Percentiles rank a stretch among this genome's conserved stretches.
phyloP scores from a whole-genome alignment of 208 protist species.

The Trypanosoma avium region DNA sequence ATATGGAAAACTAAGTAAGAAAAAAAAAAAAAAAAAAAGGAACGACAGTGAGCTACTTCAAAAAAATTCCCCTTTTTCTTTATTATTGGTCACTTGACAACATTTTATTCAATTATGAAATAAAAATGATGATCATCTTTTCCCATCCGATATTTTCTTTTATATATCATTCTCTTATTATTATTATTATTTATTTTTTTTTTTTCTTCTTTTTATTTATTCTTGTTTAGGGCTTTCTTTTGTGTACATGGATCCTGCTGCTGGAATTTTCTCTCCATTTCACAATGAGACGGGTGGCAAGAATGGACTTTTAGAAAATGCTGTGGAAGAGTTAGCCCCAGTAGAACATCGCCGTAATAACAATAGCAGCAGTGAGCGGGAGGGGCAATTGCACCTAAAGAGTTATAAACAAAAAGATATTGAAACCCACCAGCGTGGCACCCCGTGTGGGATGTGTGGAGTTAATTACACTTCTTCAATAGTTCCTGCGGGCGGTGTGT shows the following conservation, averaged over 20 bases:
- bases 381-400: not conserved
- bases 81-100: no score
- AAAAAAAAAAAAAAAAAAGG: not conserved
- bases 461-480: conserved; percentile 27
- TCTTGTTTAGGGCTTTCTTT: not conserved
- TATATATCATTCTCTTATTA: not conserved
- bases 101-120: not conserved
- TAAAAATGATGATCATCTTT: not conserved
- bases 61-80: no score
- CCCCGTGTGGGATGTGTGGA: conserved; percentile 49
- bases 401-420: conserved; percentile 4
- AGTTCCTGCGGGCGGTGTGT: conserved; percentile 65
- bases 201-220: conserved; percentile 10
- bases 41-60: not conserved
- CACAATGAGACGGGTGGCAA: conserved; percentile 43
- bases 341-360: not conserved
- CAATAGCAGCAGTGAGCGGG: not conserved
- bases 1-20: not conserved
- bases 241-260: conserved; percentile 67
- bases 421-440: conserved; percentile 2
- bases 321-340: conserved; percentile 37
- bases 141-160: not conserved
- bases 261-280: conserved; percentile 73
- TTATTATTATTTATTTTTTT: conserved; percentile 12
- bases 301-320: conserved; percentile 52